A percentile compares a stretch with the other conserved stretches of the same genome.
phyloP scores from a whole-genome alignment of 176 grass and related monocot species.

The Stipa capillata region DNA sequence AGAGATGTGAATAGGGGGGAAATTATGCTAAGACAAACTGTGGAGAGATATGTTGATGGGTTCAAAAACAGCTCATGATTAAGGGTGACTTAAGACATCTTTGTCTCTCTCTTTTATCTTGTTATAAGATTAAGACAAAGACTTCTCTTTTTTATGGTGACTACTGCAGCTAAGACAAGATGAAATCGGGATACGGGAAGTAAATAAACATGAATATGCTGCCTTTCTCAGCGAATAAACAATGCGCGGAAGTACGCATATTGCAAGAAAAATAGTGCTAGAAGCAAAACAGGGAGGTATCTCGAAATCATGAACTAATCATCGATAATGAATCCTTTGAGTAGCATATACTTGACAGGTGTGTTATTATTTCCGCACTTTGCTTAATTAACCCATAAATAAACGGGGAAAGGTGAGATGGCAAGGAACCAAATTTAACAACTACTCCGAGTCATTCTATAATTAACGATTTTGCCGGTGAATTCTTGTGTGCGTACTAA shows the following conservation, averaged over 20 bases:
- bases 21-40: neutral
- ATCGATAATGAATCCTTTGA: too few relatives aligned
- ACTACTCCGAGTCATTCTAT: too few relatives aligned
- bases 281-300: neutral
- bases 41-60: neutral
- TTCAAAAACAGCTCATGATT: neutral
- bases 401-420: too few relatives aligned
- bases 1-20: neutral
- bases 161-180: neutral
- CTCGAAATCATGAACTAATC: neutral
- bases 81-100: too few relatives aligned
- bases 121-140: too few relatives aligned
- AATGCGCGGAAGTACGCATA: neutral
- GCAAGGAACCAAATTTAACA: too few relatives aligned
- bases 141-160: neutral
- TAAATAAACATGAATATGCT: neutral
- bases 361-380: neutral
- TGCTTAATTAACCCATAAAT: neutral
- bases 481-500: too few relatives aligned
- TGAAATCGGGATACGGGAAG: too few relatives aligned
- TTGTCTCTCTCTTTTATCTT: too few relatives aligned
- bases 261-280: neutral
- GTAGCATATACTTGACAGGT: neutral
- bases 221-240: neutral
- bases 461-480: too few relatives aligned